phyloP scores from a whole-genome alignment of 768 basidiomycete species.

The Tricholoma flavovirens region DNA sequence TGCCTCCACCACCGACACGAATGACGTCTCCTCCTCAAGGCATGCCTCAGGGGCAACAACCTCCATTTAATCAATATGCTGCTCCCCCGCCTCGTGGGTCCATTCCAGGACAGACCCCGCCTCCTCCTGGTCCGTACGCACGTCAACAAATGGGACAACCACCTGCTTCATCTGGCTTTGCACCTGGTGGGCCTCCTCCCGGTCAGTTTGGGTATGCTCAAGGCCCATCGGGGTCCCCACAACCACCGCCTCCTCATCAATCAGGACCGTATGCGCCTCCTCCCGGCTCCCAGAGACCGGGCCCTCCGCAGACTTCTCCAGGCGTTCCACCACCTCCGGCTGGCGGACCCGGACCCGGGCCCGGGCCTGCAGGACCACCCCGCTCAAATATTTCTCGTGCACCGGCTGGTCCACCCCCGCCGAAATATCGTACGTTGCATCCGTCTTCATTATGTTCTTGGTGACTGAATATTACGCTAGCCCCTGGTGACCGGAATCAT shows the following conservation, averaged over 20 bases:
- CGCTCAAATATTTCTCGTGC: slow-evolving; percentile 28
- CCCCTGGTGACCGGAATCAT: slow-evolving; percentile 87
- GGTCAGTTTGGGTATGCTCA: slow-evolving; percentile 24
- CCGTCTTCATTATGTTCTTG: neutral
- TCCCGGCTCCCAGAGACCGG: slow-evolving; percentile 25
- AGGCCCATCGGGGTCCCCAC: slow-evolving; percentile 12
- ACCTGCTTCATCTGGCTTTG: slow-evolving; percentile 32
- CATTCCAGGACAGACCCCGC: slow-evolving; percentile 37
- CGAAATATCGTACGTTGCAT: slow-evolving; percentile 40
- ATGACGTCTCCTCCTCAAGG: slow-evolving; percentile 44
- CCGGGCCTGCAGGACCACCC: slow-evolving; percentile 13
- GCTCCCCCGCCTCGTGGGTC: slow-evolving; percentile 38
- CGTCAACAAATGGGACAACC: slow-evolving; percentile 26
- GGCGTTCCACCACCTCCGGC: slow-evolving; percentile 13
- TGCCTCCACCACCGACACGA: slow-evolving; percentile 31
- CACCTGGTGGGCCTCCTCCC: slow-evolving; percentile 23
- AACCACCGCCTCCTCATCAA: slow-evolving; percentile 18
- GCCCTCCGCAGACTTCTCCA: slow-evolving; percentile 16
- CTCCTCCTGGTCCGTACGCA: slow-evolving; percentile 35
- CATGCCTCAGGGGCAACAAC: slow-evolving; percentile 29
- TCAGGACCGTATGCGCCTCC: slow-evolving; percentile 40
- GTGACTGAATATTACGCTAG: slow-evolving; percentile 33
- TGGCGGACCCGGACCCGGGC: slow-evolving; percentile 6
- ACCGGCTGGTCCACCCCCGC: slow-evolving; percentile 20
- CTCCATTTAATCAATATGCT: slow-evolving; percentile 46